phyloP scores from a whole-genome alignment of 2,329 filamentous ascomycete genomes.

The Aspergillus sp. region DNA sequence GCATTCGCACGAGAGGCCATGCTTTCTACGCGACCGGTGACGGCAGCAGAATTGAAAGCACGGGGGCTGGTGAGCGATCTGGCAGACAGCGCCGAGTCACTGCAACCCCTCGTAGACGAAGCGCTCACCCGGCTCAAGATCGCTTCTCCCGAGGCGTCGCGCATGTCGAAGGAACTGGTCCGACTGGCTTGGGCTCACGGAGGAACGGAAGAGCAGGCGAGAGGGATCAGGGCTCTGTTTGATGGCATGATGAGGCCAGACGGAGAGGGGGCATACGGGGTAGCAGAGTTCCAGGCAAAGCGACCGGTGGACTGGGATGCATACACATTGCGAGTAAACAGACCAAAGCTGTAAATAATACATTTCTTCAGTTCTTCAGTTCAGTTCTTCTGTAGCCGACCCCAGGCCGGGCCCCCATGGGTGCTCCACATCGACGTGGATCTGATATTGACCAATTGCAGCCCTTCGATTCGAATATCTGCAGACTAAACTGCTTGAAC shows the following conservation, averaged over 20 bases:
- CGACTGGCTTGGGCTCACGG: conserved; percentile 27
- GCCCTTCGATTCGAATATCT: neutral
- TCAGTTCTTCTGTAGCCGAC: too few relatives aligned
- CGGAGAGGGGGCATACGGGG: conserved; percentile 22
- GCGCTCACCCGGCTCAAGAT: conserved; percentile 1
- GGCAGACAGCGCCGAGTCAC: conserved; percentile 7
- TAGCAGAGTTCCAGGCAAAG: conserved; percentile 24
- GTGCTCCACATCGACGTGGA: too few relatives aligned
- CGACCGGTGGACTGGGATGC: conserved; percentile 27
- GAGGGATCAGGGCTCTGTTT: conserved; percentile 24
- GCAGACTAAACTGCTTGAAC: neutral
- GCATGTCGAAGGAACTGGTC: conserved; percentile 37
- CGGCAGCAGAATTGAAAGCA: conserved; percentile 24
- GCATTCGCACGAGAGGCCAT: conserved; percentile 40
- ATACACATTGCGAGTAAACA: conserved; percentile 8
- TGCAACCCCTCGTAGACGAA: neutral
- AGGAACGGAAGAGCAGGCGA: conserved; percentile 17
- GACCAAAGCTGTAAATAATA: conserved; percentile 2
- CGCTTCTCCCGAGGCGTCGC: conserved; percentile 30
- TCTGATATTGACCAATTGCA: neutral
- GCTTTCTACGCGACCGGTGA: conserved; percentile 35
- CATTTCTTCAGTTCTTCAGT: too few relatives aligned
- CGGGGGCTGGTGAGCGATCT: conserved; percentile 25
- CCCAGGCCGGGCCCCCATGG: too few relatives aligned
- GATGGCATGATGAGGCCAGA: conserved; percentile 29